Conservation (phyloP, 192 early-diverging fungal species). For the Spizellomyces punctatus region DNA sequence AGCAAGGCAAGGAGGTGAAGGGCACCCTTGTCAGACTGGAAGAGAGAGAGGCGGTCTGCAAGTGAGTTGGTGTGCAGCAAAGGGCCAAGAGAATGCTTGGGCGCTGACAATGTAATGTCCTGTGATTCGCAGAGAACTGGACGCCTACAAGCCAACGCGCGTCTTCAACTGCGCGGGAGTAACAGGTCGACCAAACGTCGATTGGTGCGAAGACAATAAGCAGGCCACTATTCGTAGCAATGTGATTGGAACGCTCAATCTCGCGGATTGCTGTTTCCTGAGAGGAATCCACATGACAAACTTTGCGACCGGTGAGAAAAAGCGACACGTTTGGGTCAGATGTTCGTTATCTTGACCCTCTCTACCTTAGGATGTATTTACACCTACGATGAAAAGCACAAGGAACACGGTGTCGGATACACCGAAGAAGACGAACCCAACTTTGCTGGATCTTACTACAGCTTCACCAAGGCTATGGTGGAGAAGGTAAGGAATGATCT, state of each 20-base stretch:
- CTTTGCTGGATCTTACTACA: constrained; percentile 35
- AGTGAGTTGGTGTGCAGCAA: not conserved
- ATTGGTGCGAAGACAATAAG: constrained; percentile 41
- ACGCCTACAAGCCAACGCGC: constrained; percentile 31
- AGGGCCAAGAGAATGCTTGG: not conserved
- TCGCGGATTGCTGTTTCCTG: constrained; percentile 33
- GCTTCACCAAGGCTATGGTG: constrained; percentile 30
- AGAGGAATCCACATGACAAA: constrained; percentile 38
- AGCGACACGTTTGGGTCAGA: not conserved
- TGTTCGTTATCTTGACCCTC: not conserved
- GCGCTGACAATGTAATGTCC: not conserved
- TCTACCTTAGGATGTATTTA: constrained; percentile 26
- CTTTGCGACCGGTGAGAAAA: constrained; percentile 21
- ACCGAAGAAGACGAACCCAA: constrained; percentile 33
- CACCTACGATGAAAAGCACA: constrained; percentile 29
- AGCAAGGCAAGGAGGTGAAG: constrained; percentile 25
- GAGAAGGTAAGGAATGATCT: constrained; percentile 34
- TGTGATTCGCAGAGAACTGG: constrained; percentile 20
- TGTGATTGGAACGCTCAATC: constrained; percentile 33
- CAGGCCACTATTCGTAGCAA: constrained; percentile 37
- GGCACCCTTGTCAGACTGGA: constrained; percentile 21
- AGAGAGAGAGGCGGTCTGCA: constrained; percentile 16
- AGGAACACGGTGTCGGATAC: constrained; percentile 1
- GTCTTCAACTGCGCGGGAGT: constrained; percentile 38
- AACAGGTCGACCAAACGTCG: constrained; percentile 37